Conservation (phyloP, 1,139 yeast genomes). For the Pichia sp. region DNA sequence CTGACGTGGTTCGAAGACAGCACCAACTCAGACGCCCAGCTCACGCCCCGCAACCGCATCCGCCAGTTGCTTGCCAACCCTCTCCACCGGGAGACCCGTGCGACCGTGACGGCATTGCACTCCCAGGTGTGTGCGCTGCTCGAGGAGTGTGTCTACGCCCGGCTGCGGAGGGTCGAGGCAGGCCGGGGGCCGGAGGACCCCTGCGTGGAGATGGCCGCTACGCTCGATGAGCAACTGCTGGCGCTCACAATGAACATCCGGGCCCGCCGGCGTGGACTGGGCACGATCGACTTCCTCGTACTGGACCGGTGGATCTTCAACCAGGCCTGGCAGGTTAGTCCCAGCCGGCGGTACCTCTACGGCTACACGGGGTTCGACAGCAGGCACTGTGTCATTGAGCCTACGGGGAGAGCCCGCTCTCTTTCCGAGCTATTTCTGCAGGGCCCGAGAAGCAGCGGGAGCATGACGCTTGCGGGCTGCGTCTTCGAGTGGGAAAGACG, state of each 20-base stretch:
- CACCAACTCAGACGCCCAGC: constrained; percentile 51
- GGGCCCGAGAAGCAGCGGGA: not conserved
- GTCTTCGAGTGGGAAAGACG: constrained; percentile 6
- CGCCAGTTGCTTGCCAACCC: constrained; percentile 31
- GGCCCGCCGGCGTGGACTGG: not conserved
- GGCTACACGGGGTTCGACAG: constrained; percentile 12
- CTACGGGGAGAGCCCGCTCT: not conserved
- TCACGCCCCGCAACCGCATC: constrained; percentile 54
- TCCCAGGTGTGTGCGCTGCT: constrained; percentile 4
- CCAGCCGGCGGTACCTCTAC: constrained; percentile 7
- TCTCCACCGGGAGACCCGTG: constrained; percentile 2
- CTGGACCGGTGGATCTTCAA: constrained; percentile 13
- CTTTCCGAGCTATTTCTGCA: not conserved
- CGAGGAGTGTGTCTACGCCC: not conserved
- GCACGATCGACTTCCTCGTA: constrained; percentile 7
- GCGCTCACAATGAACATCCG: not conserved
- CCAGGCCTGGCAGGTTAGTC: constrained; percentile 13
- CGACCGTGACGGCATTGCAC: constrained; percentile 10
- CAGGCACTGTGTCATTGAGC: not conserved
- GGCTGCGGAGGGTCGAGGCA: not conserved
- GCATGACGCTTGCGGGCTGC: constrained; percentile 9
- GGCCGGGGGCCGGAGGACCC: not conserved
- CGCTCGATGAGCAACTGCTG: too few species aligned
- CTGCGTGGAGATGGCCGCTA: too few species aligned
- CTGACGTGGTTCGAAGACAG: constrained; percentile 66